Percentiles rank a stretch among this genome's conserved stretches.
Conservation (phyloP, 345 rosid genomes). For the Lumnitzera littorea region DNA sequence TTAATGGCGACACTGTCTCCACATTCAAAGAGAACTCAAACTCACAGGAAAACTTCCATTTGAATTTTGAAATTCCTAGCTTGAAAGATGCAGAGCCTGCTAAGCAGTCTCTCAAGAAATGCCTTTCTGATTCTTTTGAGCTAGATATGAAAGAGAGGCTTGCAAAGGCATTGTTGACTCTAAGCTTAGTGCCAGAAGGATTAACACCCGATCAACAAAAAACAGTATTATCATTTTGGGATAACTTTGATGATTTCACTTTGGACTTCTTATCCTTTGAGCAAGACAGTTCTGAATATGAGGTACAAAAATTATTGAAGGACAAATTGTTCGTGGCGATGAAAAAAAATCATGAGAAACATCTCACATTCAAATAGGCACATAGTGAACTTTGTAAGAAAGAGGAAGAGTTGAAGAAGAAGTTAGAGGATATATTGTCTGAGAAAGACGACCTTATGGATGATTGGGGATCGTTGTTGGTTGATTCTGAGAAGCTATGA, state of each 20-base stretch:
- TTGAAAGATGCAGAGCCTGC: conserved; percentile 5
- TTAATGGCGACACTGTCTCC: background rate
- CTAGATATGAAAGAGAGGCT: conserved; percentile 1
- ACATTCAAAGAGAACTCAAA: background rate
- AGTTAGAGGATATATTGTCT: conserved; percentile 7
- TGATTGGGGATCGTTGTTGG: background rate
- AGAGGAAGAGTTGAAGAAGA: conserved; percentile 4
- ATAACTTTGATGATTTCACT: conserved; percentile 8
- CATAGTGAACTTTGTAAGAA: background rate
- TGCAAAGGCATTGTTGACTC: background rate
- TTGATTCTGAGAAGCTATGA: background rate
- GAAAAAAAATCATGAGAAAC: conserved; percentile 1
- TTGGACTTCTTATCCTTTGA: conserved; percentile 5
- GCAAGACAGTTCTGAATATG: background rate
- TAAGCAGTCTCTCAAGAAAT: conserved; percentile 3
- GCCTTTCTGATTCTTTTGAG: conserved; percentile 3
- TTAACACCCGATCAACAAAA: background rate
- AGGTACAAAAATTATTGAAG: conserved; percentile 3
- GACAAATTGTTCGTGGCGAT: conserved; percentile 1
- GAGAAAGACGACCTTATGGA: conserved; percentile 5
- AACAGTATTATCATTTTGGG: background rate
- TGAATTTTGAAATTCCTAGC: background rate
- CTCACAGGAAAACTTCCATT: background rate
- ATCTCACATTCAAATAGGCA: background rate
- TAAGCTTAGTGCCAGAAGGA: conserved; percentile 2